phyloP scores from a whole-genome alignment of 1,284 basidiomycete genomes.

The Apiotrichum sp. region DNA sequence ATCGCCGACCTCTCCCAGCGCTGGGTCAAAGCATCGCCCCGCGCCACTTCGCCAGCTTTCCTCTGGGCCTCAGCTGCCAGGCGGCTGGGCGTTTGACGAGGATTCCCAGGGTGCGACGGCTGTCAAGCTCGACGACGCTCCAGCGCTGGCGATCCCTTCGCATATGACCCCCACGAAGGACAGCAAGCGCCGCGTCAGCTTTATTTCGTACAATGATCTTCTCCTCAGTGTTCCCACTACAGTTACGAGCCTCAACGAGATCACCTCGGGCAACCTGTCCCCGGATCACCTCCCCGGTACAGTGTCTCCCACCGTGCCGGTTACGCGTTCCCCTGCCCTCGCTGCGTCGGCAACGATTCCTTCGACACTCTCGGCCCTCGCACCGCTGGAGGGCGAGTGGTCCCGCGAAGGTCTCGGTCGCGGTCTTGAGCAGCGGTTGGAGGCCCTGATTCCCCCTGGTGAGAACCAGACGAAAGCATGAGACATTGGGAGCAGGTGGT shows the following conservation, averaged over 20 bases:
- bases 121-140: not conserved
- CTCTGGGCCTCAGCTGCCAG: constrained; percentile 38
- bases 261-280: constrained; percentile 54
- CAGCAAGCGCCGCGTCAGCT: constrained; percentile 60
- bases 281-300: constrained; percentile 46
- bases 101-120: constrained; percentile 7
- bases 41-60: constrained; percentile 29
- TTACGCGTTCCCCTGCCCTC: constrained; percentile 48
- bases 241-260: constrained; percentile 61
- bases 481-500: not conserved
- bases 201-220: constrained; percentile 77
- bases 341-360: constrained; percentile 6
- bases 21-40: constrained; percentile 20
- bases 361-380: not conserved
- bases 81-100: constrained; percentile 36
- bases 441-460: constrained; percentile 41
- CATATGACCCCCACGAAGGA: constrained; percentile 51
- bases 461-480: constrained; percentile 4
- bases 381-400: constrained; percentile 62
- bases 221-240: constrained; percentile 67
- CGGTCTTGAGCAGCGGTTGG: constrained; percentile 72
- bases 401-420: constrained; percentile 70
- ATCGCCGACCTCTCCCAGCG: not conserved
- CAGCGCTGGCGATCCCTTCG: constrained; percentile 47
- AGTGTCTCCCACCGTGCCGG: constrained; percentile 30